Conservation (phyloP, 1,139 yeast species). For the Trichomonascaceae sp. region DNA sequence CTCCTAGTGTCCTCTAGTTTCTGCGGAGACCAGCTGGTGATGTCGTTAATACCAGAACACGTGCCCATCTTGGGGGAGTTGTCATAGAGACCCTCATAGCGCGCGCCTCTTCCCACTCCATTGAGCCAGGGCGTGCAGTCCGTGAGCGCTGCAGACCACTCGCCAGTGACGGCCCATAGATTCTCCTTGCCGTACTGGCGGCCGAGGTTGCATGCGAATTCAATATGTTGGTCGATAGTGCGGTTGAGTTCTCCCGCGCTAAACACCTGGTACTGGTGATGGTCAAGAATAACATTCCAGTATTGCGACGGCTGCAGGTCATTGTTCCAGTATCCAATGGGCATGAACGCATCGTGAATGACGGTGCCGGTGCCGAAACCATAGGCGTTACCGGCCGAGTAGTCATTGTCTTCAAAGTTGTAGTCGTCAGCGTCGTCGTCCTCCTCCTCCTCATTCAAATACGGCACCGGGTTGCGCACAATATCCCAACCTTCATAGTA, state of each 20-base stretch:
- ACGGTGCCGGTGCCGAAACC: slow-evolving; percentile 41
- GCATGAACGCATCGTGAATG: slow-evolving; percentile 64
- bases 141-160: slow-evolving; percentile 88
- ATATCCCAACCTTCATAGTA: slow-evolving; percentile 41
- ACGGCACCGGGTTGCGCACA: slow-evolving; percentile 35
- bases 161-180: slow-evolving; percentile 76
- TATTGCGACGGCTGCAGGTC: slow-evolving; percentile 32
- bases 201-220: slow-evolving; percentile 54
- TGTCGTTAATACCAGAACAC: slow-evolving; percentile 47
- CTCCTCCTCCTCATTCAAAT: too few relatives aligned
- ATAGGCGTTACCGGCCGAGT: too few relatives aligned
- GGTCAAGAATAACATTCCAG: slow-evolving; percentile 70
- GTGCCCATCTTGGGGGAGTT: slow-evolving; percentile 42
- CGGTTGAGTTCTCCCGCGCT: slow-evolving; percentile 45
- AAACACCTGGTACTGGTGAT: slow-evolving; percentile 87
- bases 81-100: slow-evolving; percentile 59
- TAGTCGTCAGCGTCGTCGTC: too few relatives aligned
- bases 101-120: slow-evolving; percentile 81
- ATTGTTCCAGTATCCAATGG: slow-evolving; percentile 49
- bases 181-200: slow-evolving; percentile 35
- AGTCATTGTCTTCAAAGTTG: too few relatives aligned
- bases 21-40: slow-evolving; percentile 46
- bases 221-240: slow-evolving; percentile 47
- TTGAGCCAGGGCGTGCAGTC: slow-evolving; percentile 90
- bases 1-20: slow-evolving; percentile 47